These are phyloP conservation scores for Yamadazyma phyllophila DNA, from an alignment of 805 yeast species.

Conservation along the genomic window DNA sequence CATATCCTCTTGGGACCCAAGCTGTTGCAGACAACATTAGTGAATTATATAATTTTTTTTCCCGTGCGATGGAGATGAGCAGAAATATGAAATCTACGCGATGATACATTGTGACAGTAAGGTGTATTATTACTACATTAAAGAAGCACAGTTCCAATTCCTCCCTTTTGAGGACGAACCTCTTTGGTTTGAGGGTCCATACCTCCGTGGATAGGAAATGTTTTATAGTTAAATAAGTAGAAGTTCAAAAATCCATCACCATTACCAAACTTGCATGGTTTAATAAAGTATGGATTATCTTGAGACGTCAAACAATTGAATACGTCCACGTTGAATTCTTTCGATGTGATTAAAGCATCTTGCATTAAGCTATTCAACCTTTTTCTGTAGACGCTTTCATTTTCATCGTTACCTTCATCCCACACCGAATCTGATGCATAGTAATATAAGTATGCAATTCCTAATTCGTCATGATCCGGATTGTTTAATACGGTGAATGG, in stretches of 20 bases:
- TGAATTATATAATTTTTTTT: constrained; percentile 50
- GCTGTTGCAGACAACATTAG: constrained; percentile 84
- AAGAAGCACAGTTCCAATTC: constrained; percentile 87
- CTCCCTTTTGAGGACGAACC: constrained; percentile 59
- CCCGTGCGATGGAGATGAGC: constrained; percentile 10
- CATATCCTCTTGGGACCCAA: constrained; percentile 97
- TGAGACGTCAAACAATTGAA: constrained; percentile 90
- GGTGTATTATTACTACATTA: not conserved
- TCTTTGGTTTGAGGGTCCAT: constrained; percentile 53
- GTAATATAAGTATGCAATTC: constrained; percentile 86
- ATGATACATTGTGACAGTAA: not conserved
- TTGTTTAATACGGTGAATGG: constrained; percentile 82
- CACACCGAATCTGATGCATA: constrained; percentile 73
- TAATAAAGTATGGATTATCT: constrained; percentile 82
- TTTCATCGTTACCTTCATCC: constrained; percentile 20
- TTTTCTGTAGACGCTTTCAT: constrained; percentile 45
- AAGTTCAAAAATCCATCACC: constrained; percentile 94
- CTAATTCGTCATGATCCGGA: constrained; percentile 60
- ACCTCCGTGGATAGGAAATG: constrained; percentile 82
- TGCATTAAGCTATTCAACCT: constrained; percentile 61
- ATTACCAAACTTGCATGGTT: constrained; percentile 80
- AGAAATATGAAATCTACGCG: not conserved
- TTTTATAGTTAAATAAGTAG: constrained; percentile 86
- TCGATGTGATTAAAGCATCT: constrained; percentile 77
- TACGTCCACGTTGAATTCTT: constrained; percentile 72